Conservation (phyloP, 257 asterid species). For the Petunia axillaris region DNA sequence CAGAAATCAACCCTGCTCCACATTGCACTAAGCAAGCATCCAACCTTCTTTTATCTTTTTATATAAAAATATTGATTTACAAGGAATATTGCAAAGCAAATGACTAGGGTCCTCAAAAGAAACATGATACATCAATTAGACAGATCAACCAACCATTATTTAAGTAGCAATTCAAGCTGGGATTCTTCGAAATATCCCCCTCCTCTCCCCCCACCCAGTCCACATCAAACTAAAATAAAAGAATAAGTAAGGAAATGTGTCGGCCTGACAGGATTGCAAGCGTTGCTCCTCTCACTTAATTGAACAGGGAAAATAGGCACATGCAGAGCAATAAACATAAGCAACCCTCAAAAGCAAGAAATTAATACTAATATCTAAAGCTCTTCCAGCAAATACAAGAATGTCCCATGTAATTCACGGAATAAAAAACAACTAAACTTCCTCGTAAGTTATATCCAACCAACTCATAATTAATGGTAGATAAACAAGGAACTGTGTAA, state of each 20-base stretch:
- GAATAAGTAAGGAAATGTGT: not conserved
- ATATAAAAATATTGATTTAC: conserved; percentile 2
- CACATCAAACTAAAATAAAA: not conserved
- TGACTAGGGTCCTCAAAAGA: not conserved
- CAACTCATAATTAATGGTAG: conserved; percentile 18
- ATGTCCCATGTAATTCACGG: not conserved
- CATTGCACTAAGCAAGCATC: not conserved
- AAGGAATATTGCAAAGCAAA: not conserved
- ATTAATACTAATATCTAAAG: not conserved
- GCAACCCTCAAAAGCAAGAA: conserved; percentile 19
- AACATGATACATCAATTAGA: not conserved
- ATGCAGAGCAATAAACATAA: not conserved
- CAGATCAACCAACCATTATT: not conserved
- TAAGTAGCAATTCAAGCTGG: not conserved
- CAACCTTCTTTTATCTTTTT: not conserved
- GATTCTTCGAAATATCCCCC: not conserved
- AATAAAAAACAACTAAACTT: conserved; percentile 3
- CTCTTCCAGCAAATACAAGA: conserved; percentile 4
- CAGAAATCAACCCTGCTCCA: conserved; percentile 7
- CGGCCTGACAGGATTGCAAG: not conserved
- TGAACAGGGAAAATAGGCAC: not conserved
- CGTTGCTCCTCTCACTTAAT: not conserved
- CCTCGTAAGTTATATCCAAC: not conserved
- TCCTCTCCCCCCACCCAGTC: not conserved
- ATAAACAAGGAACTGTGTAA: not conserved